Conservation (phyloP, 1,284 basidiomycete species). For the Malassezia dermatis region DNA sequence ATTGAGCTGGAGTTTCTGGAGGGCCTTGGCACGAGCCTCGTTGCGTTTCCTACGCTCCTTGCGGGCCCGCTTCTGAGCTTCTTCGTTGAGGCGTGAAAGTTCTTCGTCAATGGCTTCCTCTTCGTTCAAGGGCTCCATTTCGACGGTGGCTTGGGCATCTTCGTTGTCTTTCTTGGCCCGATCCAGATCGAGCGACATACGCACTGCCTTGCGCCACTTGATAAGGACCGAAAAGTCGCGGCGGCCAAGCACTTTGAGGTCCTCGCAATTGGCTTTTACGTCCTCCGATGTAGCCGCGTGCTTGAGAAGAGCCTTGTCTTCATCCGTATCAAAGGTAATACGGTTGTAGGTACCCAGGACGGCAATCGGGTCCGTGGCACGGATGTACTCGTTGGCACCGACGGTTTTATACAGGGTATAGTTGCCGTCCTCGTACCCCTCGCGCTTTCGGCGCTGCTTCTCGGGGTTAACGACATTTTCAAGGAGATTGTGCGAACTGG, state of each 20-base stretch:
- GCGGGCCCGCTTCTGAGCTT: slow-evolving; percentile 67
- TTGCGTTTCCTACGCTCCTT: slow-evolving; percentile 71
- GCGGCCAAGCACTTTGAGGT: slow-evolving; percentile 94
- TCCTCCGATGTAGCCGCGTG: slow-evolving; percentile 55
- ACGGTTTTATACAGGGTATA: slow-evolving; percentile 76
- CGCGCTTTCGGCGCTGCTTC: slow-evolving; percentile 83
- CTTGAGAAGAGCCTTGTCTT: slow-evolving; percentile 66
- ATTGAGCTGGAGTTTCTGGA: slow-evolving; percentile 89
- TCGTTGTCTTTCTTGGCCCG: slow-evolving; percentile 22
- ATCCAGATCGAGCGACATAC: slow-evolving; percentile 58
- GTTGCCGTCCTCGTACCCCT: slow-evolving; percentile 92
- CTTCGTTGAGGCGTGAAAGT: slow-evolving; percentile 73
- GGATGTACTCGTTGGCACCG: slow-evolving; percentile 65
- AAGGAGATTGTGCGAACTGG: slow-evolving; percentile 37
- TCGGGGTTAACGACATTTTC: slow-evolving; percentile 90
- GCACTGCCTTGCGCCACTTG: slow-evolving; percentile 63
- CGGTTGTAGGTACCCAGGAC: slow-evolving; percentile 73
- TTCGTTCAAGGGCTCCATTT: slow-evolving; percentile 56
- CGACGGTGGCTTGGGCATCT: slow-evolving; percentile 48
- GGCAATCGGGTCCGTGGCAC: slow-evolving; percentile 54
- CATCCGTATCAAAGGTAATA: slow-evolving; percentile 61
- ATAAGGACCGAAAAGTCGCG: slow-evolving; percentile 88
- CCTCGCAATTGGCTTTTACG: slow-evolving; percentile 69
- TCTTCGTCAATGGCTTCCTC: slow-evolving; percentile 58
- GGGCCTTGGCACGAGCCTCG: slow-evolving; percentile 74